A percentile compares a stretch with the other conserved stretches of the same genome.
Evolutionary conservation across 768 basidiomycete species (phyloP).

Genomic region (Psilocybe azurescens): DNA sequence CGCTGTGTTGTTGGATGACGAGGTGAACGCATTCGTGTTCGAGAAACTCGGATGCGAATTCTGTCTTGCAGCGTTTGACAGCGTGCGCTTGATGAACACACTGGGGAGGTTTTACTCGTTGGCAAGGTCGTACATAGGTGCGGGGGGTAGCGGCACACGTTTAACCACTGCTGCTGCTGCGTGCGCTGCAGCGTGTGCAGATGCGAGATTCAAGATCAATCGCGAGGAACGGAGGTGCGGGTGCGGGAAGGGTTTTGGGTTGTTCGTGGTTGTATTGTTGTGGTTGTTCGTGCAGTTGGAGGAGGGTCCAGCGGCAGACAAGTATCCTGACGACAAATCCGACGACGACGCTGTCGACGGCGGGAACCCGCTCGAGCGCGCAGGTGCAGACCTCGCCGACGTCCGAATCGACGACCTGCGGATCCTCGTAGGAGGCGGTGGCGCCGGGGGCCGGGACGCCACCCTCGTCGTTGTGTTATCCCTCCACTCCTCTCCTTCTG

Average conservation of each 20-base stretch:
- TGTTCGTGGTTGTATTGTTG: too few relatives aligned
- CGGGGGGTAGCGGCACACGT: conserved; percentile 30
- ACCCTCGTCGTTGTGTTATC: too few relatives aligned
- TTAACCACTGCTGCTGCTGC: conserved; percentile 22
- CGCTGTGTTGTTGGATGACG: neutral
- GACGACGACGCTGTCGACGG: conserved; percentile 36
- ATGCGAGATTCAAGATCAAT: too few relatives aligned
- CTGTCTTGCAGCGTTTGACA: conserved; percentile 30
- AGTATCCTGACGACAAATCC: conserved; percentile 10
- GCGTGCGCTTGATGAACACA: too few relatives aligned
- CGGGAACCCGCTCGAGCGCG: conserved; percentile 4
- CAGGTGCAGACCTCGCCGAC: conserved; percentile 37
- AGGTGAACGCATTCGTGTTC: conserved; percentile 2
- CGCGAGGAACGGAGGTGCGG: too few relatives aligned
- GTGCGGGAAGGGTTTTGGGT: too few relatives aligned
- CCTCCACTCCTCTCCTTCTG: too few relatives aligned
- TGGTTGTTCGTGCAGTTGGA: too few relatives aligned
- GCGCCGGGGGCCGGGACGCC: too few relatives aligned
- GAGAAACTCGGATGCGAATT: too few relatives aligned
- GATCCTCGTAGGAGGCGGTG: too few relatives aligned
- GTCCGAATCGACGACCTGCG: conserved; percentile 51
- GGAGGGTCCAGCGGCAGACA: neutral
- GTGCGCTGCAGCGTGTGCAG: too few relatives aligned
- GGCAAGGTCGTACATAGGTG: conserved; percentile 66
- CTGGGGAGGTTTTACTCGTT: conserved; percentile 35